Evolutionary conservation across 306 rosid genomes (phyloP).

Genomic region (Prunus mongolica): DNA sequence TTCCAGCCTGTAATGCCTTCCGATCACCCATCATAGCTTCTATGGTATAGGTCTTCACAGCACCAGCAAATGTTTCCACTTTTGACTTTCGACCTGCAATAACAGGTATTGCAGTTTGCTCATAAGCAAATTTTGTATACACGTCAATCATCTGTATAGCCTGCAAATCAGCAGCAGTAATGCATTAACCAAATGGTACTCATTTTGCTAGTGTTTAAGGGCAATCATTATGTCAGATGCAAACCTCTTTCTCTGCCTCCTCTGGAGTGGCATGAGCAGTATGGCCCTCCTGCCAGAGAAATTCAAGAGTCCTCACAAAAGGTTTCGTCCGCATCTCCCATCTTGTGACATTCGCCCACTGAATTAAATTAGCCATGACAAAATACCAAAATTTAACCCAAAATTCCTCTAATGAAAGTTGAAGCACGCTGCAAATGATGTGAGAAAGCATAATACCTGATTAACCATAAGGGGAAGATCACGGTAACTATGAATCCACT

Average conservation of each 20-base stretch:
- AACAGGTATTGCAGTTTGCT: conserved; percentile 96
- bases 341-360: conserved; percentile 99
- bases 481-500: conserved; percentile 96
- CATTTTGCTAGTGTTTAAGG: not conserved
- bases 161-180: conserved; percentile 53
- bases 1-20: conserved; percentile 97
- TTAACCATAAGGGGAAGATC: conserved; percentile 93
- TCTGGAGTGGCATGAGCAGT: conserved; percentile 88
- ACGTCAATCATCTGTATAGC: conserved; percentile 93
- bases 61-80: conserved; percentile 98
- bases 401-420: not conserved
- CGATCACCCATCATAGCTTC: conserved; percentile 99
- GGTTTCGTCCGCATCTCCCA: conserved; percentile 99
- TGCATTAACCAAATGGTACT: conserved; percentile 15
- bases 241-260: conserved; percentile 95
- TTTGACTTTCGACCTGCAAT: conserved; percentile 90
- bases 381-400: not conserved
- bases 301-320: conserved; percentile 90
- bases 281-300: conserved; percentile 99
- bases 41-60: conserved; percentile 80
- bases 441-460: conserved; percentile 49
- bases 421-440: not conserved
- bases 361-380: conserved; percentile 25
- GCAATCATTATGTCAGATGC: conserved; percentile 19
- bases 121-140: conserved; percentile 83